phyloP scores from a whole-genome alignment of 2,329 filamentous ascomycete species.

The Trichophyton schoenleinii region DNA sequence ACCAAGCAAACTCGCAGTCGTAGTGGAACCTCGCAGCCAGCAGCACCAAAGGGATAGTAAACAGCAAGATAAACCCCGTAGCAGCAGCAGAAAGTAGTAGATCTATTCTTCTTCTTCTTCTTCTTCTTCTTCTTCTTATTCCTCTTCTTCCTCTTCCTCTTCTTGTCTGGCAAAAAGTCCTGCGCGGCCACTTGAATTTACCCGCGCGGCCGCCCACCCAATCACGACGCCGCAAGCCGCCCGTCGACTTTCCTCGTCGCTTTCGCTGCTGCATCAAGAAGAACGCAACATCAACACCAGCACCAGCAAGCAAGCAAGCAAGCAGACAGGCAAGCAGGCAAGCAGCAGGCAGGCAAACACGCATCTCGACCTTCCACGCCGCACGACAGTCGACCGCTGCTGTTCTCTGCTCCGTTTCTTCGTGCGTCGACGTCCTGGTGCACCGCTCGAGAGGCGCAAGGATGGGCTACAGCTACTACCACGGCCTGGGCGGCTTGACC shows the following conservation, averaged over 20 bases:
- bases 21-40: constrained; percentile 5
- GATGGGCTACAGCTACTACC: constrained; percentile 54
- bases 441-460: not conserved
- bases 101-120: too few relatives aligned
- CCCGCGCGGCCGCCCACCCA: not conserved
- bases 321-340: too few relatives aligned
- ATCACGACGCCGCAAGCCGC: not conserved
- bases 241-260: not conserved
- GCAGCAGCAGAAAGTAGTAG: too few relatives aligned
- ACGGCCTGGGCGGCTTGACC: constrained; percentile 56
- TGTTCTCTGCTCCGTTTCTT: not conserved
- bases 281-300: not conserved
- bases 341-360: too few relatives aligned
- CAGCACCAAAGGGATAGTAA: not conserved
- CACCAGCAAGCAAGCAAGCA: too few relatives aligned
- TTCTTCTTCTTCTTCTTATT: too few relatives aligned
- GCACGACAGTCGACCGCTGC: not conserved
- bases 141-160: too few relatives aligned
- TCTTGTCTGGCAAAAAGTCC: too few relatives aligned
- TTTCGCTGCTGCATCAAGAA: not conserved
- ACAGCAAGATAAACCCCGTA: not conserved
- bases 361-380: too few relatives aligned
- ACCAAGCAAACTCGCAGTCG: not conserved
- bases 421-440: not conserved
- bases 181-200: not conserved